Conservation (phyloP, 2,329 filamentous ascomycete species). For the Raffaelea arxii region DNA sequence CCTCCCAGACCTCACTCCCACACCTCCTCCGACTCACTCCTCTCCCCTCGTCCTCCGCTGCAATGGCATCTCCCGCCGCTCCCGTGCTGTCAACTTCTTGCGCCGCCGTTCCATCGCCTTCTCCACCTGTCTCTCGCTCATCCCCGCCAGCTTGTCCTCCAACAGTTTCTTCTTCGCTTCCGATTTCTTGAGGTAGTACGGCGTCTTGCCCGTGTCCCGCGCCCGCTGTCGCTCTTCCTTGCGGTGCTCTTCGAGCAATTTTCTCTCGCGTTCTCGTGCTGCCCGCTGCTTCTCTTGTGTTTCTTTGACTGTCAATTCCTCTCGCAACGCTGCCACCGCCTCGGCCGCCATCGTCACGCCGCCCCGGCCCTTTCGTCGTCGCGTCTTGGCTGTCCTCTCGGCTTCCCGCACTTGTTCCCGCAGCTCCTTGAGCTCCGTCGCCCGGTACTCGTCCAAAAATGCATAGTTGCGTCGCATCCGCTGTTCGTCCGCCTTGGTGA, state of each 20-base stretch:
- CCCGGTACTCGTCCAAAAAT: constrained; percentile 81
- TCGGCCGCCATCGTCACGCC: no score
- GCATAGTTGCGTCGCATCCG: constrained; percentile 65
- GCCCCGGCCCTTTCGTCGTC: constrained; percentile 29
- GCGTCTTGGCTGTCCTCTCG: constrained; percentile 31
- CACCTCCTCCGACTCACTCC: neutral
- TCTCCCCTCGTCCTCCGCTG: constrained; percentile 18
- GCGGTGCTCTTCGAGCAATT: constrained; percentile 65
- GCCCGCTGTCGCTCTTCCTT: constrained; percentile 76
- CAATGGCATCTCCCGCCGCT: constrained; percentile 66
- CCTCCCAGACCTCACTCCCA: neutral
- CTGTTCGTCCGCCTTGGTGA: constrained; percentile 35
- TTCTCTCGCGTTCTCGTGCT: constrained; percentile 58
- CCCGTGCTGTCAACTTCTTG: constrained; percentile 81
- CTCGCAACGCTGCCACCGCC: constrained; percentile 61
- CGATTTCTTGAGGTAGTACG: constrained; percentile 86
- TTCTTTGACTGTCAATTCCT: constrained; percentile 67
- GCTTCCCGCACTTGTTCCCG: constrained; percentile 52
- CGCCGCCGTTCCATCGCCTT: constrained; percentile 75
- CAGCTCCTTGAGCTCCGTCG: constrained; percentile 70
- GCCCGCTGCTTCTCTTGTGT: constrained; percentile 62
- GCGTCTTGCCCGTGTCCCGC: constrained; percentile 78
- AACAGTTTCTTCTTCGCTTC: constrained; percentile 84
- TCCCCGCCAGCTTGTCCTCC: constrained; percentile 65
- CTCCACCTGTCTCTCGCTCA: constrained; percentile 80